phyloP scores from a whole-genome alignment of 176 grass and related monocot genomes.

The Oryza officinalis region DNA sequence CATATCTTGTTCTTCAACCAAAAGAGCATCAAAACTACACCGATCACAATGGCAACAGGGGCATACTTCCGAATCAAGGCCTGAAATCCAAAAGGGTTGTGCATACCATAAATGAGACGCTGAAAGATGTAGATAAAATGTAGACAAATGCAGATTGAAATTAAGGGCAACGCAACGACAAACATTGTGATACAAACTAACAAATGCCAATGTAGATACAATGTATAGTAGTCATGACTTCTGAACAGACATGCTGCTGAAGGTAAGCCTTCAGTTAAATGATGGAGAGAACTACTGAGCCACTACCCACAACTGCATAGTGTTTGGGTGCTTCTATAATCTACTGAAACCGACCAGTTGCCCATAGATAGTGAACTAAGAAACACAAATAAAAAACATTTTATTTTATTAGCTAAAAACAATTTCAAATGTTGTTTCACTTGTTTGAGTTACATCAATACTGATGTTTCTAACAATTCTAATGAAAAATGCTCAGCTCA shows the following conservation, averaged over 20 bases:
- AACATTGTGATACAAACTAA: neutral
- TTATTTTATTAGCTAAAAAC: neutral
- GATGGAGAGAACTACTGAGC: neutral
- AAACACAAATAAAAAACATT: neutral
- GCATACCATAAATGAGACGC: neutral
- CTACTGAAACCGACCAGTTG: neutral
- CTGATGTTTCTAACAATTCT: neutral
- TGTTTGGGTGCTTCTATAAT: neutral
- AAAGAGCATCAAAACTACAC: constrained; percentile 83
- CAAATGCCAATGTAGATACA: neutral
- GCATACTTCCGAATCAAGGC: constrained; percentile 88
- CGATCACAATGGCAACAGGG: constrained; percentile 82
- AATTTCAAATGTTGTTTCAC: neutral
- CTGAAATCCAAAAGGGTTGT: constrained; percentile 37
- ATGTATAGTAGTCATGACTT: neutral
- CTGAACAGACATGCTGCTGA: neutral
- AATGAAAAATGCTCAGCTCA: neutral
- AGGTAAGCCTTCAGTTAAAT: neutral
- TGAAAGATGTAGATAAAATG: neutral
- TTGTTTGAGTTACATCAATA: neutral
- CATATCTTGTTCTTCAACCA: constrained; percentile 93
- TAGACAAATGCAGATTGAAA: neutral
- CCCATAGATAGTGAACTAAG: neutral
- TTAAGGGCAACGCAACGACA: neutral
- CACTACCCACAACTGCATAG: neutral